Percentiles rank a stretch among this genome's conserved stretches.
phyloP scores from a whole-genome alignment of 2,329 filamentous ascomycete species.

The Pseudocercospora pini-densiflorae region DNA sequence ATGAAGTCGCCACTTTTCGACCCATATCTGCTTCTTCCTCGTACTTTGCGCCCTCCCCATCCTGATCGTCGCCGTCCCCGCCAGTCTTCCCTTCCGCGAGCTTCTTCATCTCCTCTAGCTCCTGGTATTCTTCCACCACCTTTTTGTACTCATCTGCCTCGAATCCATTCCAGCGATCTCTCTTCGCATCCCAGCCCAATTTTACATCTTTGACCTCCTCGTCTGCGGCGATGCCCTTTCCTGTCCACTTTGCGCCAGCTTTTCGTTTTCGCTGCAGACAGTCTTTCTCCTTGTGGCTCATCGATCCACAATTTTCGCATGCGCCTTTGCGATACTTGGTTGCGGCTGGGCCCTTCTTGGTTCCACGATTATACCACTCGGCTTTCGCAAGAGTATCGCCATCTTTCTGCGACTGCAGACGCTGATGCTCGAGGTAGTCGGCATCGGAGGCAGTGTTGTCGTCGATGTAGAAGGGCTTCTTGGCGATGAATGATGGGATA shows the following conservation, averaged over 20 bases:
- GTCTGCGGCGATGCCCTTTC: constrained; percentile 91
- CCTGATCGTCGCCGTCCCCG: constrained; percentile 48
- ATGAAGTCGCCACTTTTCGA: constrained; percentile 86
- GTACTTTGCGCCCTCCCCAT: constrained; percentile 68
- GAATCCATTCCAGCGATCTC: constrained; percentile 98
- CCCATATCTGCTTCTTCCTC: constrained; percentile 98
- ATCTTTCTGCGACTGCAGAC: constrained; percentile 72
- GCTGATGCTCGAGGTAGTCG: constrained; percentile 97
- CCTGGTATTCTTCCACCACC: constrained; percentile 88
- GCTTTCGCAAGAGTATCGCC: constrained; percentile 63
- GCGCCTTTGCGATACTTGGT: constrained; percentile 98
- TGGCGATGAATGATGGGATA: constrained; percentile 97
- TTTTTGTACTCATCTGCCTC: constrained; percentile 82
- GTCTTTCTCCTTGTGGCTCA: constrained; percentile 95
- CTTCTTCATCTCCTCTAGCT: constrained; percentile 75
- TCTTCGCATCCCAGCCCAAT: constrained; percentile 94
- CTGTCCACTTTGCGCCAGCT: constrained; percentile 88
- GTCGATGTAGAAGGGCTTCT: constrained; percentile 94
- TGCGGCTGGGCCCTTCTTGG: constrained; percentile 78
- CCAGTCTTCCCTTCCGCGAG: constrained; percentile 45
- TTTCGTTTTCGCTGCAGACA: constrained; percentile 89
- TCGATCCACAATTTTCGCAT: constrained; percentile 96
- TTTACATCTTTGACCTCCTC: constrained; percentile 84
- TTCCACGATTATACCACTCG: constrained; percentile 90
- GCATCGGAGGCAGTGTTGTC: constrained; percentile 71